phyloP scores from a whole-genome alignment of 202 grass and related monocot genomes.

The Cymbopogon flexuosus region DNA sequence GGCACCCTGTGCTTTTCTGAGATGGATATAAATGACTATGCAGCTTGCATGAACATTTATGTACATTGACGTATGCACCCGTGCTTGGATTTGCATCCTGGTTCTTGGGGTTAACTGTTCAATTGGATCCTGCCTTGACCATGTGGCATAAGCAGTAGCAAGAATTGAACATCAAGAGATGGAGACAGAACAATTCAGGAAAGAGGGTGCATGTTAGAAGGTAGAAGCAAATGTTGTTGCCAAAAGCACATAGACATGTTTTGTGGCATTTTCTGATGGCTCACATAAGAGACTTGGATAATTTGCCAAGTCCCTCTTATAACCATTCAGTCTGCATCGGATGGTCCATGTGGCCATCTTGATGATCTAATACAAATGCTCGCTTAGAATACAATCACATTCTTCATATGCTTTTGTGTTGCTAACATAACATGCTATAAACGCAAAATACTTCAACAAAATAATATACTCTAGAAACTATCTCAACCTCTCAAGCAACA shows the following conservation, averaged over 20 bases:
- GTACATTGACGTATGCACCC: not conserved
- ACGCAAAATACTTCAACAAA: not conserved
- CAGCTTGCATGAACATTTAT: not conserved
- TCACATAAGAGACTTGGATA: not conserved
- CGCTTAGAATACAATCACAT: not conserved
- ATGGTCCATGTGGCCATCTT: not conserved
- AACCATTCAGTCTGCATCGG: not conserved
- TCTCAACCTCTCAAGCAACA: not conserved
- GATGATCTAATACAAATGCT: not conserved
- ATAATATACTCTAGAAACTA: not conserved
- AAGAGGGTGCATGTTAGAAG: not conserved
- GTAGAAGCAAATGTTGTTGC: not conserved
- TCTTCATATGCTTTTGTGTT: not conserved
- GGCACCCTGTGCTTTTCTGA: not conserved
- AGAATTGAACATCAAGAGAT: not conserved
- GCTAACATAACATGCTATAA: not conserved
- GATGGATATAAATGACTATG: not conserved
- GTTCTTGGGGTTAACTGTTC: not conserved
- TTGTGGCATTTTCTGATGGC: not conserved
- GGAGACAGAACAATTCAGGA: not conserved
- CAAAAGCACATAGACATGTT: not conserved
- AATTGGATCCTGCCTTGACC: not conserved
- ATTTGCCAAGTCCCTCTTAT: not conserved
- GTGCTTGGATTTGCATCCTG: not conserved
- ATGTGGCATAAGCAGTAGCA: not conserved